Evolutionary conservation across 192 early-diverging fungal genomes (phyloP).

Genomic region (Piromyces sp.): DNA sequence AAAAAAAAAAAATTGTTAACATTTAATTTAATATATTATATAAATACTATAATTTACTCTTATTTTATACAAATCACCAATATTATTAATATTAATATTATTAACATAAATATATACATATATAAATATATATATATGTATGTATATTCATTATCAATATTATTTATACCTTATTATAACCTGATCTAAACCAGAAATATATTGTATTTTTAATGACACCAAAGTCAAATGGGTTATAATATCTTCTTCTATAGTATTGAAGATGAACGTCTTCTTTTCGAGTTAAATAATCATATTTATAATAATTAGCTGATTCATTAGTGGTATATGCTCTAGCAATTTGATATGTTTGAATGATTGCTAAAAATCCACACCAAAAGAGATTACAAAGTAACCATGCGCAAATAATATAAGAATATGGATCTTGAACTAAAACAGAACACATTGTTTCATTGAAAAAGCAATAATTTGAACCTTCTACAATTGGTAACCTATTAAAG

Average conservation of each 20-base stretch:
- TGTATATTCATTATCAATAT: too few species aligned
- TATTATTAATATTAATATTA: too few species aligned
- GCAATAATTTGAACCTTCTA: not conserved
- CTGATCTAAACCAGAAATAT: conserved; percentile 49
- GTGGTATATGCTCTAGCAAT: conserved; percentile 65
- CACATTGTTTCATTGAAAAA: not conserved
- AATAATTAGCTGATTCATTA: conserved; percentile 73
- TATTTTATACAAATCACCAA: too few species aligned
- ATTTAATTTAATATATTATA: too few species aligned
- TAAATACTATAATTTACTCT: too few species aligned
- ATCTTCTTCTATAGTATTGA: conserved; percentile 18
- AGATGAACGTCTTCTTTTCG: not conserved
- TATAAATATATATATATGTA: too few species aligned
- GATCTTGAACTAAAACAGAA: not conserved
- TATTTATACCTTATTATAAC: not conserved
- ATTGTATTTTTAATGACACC: conserved; percentile 63
- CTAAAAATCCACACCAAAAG: conserved; percentile 63
- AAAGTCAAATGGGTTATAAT: conserved; percentile 58
- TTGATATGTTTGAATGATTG: conserved; percentile 59
- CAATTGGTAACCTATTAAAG: not conserved
- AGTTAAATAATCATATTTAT: conserved; percentile 25
- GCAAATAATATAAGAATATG: not conserved
- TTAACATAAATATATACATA: too few species aligned
- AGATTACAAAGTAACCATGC: conserved; percentile 59
- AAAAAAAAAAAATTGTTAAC: too few species aligned